These are phyloP conservation scores for Kitagawia praeruptora DNA, from an alignment of 129 eudicot genomes.

Conservation along the genomic window DNA sequence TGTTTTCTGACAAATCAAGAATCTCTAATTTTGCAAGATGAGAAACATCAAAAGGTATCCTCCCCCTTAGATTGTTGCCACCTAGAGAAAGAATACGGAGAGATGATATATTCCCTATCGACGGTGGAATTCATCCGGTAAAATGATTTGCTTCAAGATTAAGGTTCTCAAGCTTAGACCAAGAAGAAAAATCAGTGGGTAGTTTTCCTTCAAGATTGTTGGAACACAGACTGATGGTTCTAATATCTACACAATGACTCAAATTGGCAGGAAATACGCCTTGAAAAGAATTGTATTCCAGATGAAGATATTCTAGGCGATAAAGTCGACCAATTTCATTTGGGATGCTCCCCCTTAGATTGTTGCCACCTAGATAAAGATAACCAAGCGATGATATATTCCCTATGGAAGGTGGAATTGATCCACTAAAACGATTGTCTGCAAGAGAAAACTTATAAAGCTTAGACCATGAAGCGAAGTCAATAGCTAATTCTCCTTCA, in stretches of 20 bases:
- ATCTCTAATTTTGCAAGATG: neutral
- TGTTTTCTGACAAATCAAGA: neutral
- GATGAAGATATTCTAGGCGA: neutral
- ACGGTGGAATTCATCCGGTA: neutral
- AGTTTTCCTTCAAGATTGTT: neutral
- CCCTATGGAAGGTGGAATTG: neutral
- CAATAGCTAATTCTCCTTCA: neutral
- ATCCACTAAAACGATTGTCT: neutral
- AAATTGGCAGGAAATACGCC: neutral
- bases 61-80: neutral
- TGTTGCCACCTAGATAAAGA: neutral
- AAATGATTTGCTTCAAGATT: neutral
- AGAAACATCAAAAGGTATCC: neutral
- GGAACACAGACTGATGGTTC: neutral
- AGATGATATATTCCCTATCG: neutral
- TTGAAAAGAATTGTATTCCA: neutral
- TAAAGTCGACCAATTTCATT: neutral
- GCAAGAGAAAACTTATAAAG: neutral
- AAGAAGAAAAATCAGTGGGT: neutral
- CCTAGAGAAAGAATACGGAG: neutral
- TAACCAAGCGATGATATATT: neutral
- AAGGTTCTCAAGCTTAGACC: neutral
- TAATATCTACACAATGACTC: neutral
- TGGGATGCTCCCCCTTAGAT: slow-evolving; percentile 3
- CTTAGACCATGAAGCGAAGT: neutral